Evolutionary conservation across 768 basidiomycete species (phyloP), one percentile per base, ranked within the genome.

Genomic region (Terana coerulea): DNA sequence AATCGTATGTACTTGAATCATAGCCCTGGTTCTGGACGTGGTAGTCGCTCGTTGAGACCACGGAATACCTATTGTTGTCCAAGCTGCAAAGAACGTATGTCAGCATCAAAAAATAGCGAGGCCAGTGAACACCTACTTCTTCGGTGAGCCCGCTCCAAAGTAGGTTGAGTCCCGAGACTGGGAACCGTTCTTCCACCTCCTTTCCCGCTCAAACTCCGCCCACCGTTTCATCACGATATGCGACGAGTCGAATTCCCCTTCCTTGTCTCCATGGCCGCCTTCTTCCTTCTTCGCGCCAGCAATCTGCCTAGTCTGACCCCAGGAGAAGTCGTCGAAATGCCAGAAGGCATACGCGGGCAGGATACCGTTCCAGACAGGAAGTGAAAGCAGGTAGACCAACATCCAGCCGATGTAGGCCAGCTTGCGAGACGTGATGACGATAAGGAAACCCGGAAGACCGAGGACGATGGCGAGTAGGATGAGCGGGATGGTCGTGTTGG

Each of bases 191-290:
- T 85, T 93, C 92, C 91, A 98, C 55, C 94, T 78, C 59, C 95
- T 73, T 59, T 98, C 97, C 43, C 95, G 76, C 75, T 98, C 97
- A 66, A 97, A 98, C 70, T 98, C 97, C 15, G 84, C 93, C 95
- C 95, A 99, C 34, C 92, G 82, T 76, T 98, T 98, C 97, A 98
- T 98, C 30, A 95, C 88, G 60, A 99, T 98, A 69, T 95, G 85
- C 39, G 84, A 80, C 25, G 94, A 95, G 72, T 99, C 95, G 62
- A 99, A 99, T 65, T 90, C 90, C 66, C 97, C 97, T 55, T 95
- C 92, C 73, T 98, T 99, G 65, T 93, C 95, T 10, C 88, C 90
- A 60, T 92, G 89, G 51, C 78, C 69, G 19, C 51, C 72, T 31
- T 71, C 78, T 36, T 76, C 81, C 60, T 78, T 81, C 60, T 79